These are phyloP conservation scores for Stephanodiscus minutulus DNA, from an alignment of 108 stramenopile species.

Conservation along the genomic window DNA sequence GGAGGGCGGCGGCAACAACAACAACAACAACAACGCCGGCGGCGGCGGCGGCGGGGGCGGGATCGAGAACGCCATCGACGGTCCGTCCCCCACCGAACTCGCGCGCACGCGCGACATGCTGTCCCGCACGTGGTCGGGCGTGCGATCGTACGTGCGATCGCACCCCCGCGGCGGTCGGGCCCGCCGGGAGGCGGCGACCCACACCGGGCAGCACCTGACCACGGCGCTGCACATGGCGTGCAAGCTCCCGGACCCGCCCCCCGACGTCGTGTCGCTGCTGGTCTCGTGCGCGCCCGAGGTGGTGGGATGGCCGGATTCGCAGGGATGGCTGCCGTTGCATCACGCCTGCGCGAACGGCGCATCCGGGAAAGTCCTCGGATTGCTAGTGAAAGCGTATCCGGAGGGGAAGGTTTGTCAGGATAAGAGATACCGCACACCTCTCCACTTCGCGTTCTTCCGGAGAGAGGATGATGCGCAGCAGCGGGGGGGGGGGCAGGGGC, in stretches of 20 bases:
- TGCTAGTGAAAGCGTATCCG: slow-evolving; percentile 27
- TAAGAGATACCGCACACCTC: slow-evolving; percentile 38
- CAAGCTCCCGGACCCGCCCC: slow-evolving; percentile 62
- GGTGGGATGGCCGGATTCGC: slow-evolving; percentile 61
- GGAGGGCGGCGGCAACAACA: too few species aligned
- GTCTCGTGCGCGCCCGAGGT: slow-evolving; percentile 59
- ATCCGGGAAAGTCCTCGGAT: slow-evolving; percentile 16
- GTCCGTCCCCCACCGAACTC: slow-evolving; percentile 16
- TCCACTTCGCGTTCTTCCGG: slow-evolving; percentile 49
- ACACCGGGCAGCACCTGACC: slow-evolving; percentile 16
- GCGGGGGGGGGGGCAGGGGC: slow-evolving; percentile 4
- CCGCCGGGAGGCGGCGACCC: slow-evolving; percentile 31
- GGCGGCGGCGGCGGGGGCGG: background rate
- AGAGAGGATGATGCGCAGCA: slow-evolving; percentile 11
- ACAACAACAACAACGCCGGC: too few species aligned
- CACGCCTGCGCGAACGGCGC: slow-evolving; percentile 52
- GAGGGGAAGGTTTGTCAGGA: slow-evolving; percentile 40
- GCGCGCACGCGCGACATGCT: slow-evolving; percentile 24
- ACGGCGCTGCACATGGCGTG: slow-evolving; percentile 68
- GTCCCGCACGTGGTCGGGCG: slow-evolving; percentile 25
- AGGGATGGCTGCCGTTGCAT: slow-evolving; percentile 83
- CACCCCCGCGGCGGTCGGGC: slow-evolving; percentile 8
- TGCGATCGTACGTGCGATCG: slow-evolving; percentile 27
- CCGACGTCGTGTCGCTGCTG: slow-evolving; percentile 57
- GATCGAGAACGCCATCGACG: too few species aligned